Evolutionary conservation across 805 yeast genomes (phyloP), one percentile per base, ranked within the genome.

Genomic region (Hanseniaspora nectarophila): DNA sequence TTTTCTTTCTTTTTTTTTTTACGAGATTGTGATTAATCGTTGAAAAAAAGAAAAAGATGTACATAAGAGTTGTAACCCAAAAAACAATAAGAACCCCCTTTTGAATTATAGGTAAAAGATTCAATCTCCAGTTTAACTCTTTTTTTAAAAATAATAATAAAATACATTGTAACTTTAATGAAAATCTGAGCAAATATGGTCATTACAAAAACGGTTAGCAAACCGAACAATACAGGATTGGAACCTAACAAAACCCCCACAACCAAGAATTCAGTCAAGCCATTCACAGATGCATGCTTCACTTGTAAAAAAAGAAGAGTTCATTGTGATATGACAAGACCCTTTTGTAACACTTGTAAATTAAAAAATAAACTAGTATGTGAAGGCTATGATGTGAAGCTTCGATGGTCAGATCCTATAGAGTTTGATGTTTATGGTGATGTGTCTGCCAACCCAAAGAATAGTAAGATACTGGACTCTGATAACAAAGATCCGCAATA

Each of bases 291-390:
- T 0, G 96, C 95, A 1, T 88, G 96, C 62, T 85, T 85, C 71
- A 85, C 95, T 0, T 87, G 96, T 60, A 73, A 95, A 42, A 70
- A 81, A 15, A 66, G 95, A 43, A 84, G 86, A 64, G 81, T 87
- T 45, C 80, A 84, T 54, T 88, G 96, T 65, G 95, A 86, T 62
- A 69, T 83, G 53, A 69, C 72, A 15, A 74, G 73, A 56, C 96
- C 96, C 0, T 62, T 67, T 13, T 88, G 96, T 65, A 62, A 65
- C n/a, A 73, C 84, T 54, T 88, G 96, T 64, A 40, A 42, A 34
- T 70, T 70, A 38, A 80, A 78, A 59, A 74, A 85, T 0, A 80
- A 82, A 0, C 63, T 84, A 26, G 68, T 70, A 3, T 88, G 96
- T 61, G 86, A 82, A 28, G 96, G 95, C 0, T 88, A 87, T 61